A percentile compares a stretch with the other conserved stretches of the same genome.
phyloP scores from a whole-genome alignment of 495 filamentous ascomycete species.

The Letharia columbiana region DNA sequence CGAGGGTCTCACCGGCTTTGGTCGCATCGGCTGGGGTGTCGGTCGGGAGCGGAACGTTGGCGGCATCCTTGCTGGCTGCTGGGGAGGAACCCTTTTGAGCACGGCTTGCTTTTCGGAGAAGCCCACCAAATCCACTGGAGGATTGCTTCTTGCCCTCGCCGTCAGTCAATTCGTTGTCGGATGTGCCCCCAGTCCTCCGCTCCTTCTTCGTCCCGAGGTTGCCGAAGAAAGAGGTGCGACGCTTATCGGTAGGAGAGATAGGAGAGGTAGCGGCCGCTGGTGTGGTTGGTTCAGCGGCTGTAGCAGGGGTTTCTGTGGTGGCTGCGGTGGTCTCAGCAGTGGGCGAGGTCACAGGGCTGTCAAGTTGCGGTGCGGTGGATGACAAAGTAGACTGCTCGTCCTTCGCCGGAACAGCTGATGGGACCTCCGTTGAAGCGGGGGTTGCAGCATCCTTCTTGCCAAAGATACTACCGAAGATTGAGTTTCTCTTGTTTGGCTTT shows the following conservation, averaged over 20 bases:
- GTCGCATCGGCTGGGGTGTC: slow-evolving; percentile 15
- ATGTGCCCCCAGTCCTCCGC: slow-evolving; percentile 41
- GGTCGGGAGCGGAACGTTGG: slow-evolving; percentile 13
- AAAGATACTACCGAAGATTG: slow-evolving; percentile 47
- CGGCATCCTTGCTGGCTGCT: slow-evolving; percentile 5
- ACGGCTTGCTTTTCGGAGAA: slow-evolving; percentile 52
- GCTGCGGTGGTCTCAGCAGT: slow-evolving; percentile 36
- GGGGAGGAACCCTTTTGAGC: slow-evolving; percentile 29
- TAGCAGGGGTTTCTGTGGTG: slow-evolving; percentile 8
- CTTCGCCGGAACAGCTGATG: slow-evolving; percentile 33
- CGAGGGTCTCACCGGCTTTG: slow-evolving; percentile 10
- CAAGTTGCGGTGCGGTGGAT: slow-evolving; percentile 44
- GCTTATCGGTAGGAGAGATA: slow-evolving; percentile 43
- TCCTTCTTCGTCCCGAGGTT: slow-evolving; percentile 44
- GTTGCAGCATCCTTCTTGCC: slow-evolving; percentile 43
- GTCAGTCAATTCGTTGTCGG: slow-evolving; percentile 43
- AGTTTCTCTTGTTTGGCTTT: slow-evolving; percentile 41
- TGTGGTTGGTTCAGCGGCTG: slow-evolving; percentile 21
- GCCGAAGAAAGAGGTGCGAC: slow-evolving; percentile 49
- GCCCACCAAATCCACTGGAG: slow-evolving; percentile 44
- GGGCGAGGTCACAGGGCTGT: slow-evolving; percentile 42
- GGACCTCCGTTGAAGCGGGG: slow-evolving; percentile 45
- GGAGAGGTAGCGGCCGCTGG: slow-evolving; percentile 25
- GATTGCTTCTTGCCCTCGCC: slow-evolving; percentile 42
- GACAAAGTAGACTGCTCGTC: slow-evolving; percentile 38